Evolutionary conservation across 306 rosid species (phyloP), one percentile per base, ranked within the genome.

Genomic region (Mimosa pudica): DNA sequence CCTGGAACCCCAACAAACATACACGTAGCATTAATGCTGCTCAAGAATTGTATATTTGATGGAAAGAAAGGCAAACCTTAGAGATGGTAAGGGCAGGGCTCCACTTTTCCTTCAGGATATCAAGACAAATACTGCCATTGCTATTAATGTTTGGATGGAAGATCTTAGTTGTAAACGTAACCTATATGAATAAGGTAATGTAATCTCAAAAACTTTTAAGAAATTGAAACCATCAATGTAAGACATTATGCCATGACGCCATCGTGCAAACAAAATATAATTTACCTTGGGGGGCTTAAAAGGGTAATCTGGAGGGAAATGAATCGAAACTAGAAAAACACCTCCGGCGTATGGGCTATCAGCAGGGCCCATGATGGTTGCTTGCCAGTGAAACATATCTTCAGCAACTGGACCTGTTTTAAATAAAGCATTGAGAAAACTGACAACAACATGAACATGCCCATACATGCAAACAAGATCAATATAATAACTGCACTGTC

Each of bases 351-450:
- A 62, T 4, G 68, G 68, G 42, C 68, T 62, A 32, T 62, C 68
- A 62, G 68, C 9, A 12, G 68, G 68, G 68, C 68, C 68, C 68
- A 62, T 62, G 36, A 62, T 62, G n/a, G 68, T 62, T 12, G 68
- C 68, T 62, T 62, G 68, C 68, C 68, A 62, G 33, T 62, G 68
- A 32, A 62, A 62, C 44, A 62, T 32, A 62, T 62, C 68, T 62
- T 62, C 68, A 32, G 68, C 68, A 62, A 62, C 68, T 62, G 68
- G 68, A 62, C 68, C 68, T 62, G 68, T 7, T 62, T 32, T 76
- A 90, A 61, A 90, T 87, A 60, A 42, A 76, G 16, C 2, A 63
- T 51, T 7, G 32, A 38, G 46, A 11, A 70, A 2, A 61, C 8
- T 42, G 4, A 75, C 13, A 52, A 46, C 54, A 24, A 77, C 57